These are phyloP conservation scores for Polygonum aviculare DNA, from an alignment of 148 eudicot species.

Conservation along the genomic window DNA sequence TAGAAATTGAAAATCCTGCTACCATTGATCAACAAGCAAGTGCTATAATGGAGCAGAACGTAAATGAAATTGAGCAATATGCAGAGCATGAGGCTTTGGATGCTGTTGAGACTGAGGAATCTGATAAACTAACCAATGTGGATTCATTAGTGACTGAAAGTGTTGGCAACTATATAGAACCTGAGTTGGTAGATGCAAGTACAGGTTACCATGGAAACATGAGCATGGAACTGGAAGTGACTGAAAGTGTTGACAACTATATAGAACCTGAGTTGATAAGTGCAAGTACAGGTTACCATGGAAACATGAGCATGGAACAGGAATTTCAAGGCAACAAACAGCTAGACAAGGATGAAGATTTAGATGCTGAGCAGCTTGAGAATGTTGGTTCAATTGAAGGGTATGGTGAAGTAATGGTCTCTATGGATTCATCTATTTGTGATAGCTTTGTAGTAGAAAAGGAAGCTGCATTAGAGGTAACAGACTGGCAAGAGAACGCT, in stretches of 20 bases:
- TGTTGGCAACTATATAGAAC: constrained; percentile 6
- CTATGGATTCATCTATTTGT: not conserved
- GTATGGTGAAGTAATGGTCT: not conserved
- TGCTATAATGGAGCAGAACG: constrained; percentile 16
- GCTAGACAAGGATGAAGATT: constrained; percentile 13
- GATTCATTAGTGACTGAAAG: constrained; percentile 5
- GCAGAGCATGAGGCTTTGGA: constrained; percentile 14
- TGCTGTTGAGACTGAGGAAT: constrained; percentile 13
- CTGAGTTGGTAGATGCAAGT: not conserved
- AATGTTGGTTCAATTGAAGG: constrained; percentile 20
- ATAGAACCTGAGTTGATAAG: not conserved
- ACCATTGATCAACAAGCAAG: constrained; percentile 14
- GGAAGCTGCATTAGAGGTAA: not conserved
- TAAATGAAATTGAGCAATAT: constrained; percentile 17
- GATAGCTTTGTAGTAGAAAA: not conserved
- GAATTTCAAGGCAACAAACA: constrained; percentile 8
- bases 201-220: not conserved
- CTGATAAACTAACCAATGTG: constrained; percentile 8
- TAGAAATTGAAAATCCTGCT: constrained; percentile 16
- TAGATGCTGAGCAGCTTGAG: constrained; percentile 6
- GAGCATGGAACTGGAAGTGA: not conserved
- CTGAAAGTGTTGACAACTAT: constrained; percentile 4
- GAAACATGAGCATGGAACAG: not conserved
- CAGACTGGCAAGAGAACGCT: not conserved
- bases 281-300: not conserved